Percentiles rank a stretch among this genome's conserved stretches.
phyloP scores from a whole-genome alignment of 192 early-diverging fungal species.

The Podila verticillata region DNA sequence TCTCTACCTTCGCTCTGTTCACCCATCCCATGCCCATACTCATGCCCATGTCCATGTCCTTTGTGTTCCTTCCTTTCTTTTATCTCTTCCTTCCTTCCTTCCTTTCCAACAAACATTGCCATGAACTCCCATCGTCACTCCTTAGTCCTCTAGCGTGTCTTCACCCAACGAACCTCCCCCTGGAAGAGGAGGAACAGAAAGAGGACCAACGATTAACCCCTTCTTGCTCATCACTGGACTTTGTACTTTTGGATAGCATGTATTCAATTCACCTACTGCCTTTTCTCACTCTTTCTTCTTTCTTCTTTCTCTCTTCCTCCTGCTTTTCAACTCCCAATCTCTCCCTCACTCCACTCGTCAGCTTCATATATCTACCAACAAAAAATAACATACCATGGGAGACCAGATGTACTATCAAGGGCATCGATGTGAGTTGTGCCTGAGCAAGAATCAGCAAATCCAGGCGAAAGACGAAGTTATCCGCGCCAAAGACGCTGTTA shows the following conservation, averaged over 20 bases:
- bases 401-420: neutral
- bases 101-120: neutral
- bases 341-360: neutral
- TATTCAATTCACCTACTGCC: neutral
- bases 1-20: too few relatives aligned
- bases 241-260: too few relatives aligned
- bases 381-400: neutral
- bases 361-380: neutral
- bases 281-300: neutral
- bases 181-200: too few relatives aligned
- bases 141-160: too few relatives aligned
- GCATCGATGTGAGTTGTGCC: conserved; percentile 15
- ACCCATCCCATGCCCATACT: neutral
- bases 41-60: neutral
- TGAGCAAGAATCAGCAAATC: conserved; percentile 30
- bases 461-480: conserved; percentile 33
- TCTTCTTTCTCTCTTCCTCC: neutral
- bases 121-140: neutral
- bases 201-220: too few relatives aligned
- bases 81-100: neutral
- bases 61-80: neutral
- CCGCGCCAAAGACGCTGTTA: conserved; percentile 32
- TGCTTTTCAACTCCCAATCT: too few relatives aligned
- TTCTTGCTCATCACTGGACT: too few relatives aligned
- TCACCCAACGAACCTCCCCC: too few relatives aligned